Evolutionary conservation across 2,329 filamentous ascomycete species (phyloP), one percentile per base, ranked within the genome.

Genomic region (Hortaea sp.): DNA sequence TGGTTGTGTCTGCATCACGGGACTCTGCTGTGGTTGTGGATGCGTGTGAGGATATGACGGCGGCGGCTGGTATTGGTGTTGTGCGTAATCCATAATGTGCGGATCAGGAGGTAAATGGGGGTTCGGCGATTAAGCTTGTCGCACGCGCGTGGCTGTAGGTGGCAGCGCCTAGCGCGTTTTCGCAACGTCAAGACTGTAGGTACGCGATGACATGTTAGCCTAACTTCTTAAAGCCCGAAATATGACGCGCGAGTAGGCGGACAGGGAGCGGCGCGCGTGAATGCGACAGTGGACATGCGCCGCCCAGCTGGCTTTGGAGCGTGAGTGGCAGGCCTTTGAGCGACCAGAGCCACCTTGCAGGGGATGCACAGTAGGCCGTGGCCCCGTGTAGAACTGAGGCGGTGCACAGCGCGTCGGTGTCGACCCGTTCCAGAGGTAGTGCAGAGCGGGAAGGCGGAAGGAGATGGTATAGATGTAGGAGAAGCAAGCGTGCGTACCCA

Each of bases 1-100:
- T 48, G 73, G 75, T 67, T 92, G 86, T 44, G 85, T 83, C 28
- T 84, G 79, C 46, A 92, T 75, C 52, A 92, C 88, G 30, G 88
- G 86, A 57, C 82, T 79, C 62, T 79, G 85, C 55, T 71, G 70
- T 43, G 83, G 57, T 44, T 68, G 64, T 44, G 65, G 62, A 49
- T 72, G 67, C 49, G 63, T 60, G 49, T 71, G 69, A 35, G 62
- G 60, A 50, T 61, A 63, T 39, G 59, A 52, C 45, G 66, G 59
- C 10, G 57, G 64, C 52, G 68, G 65, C 51, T 72, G 69, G 50
- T 72, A 73, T 51, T 69, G 67, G 49, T 69, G 63, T 63, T 73
- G 72, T 35, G 58, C 54, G 53, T 35, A 35, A n/a, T 74, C 71
- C 61, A 71, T 73, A 46, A 49, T 56, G 65, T 63, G 66, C 54